phyloP scores from a whole-genome alignment of 768 basidiomycete genomes.

The Chlorophyllum brunneum region DNA sequence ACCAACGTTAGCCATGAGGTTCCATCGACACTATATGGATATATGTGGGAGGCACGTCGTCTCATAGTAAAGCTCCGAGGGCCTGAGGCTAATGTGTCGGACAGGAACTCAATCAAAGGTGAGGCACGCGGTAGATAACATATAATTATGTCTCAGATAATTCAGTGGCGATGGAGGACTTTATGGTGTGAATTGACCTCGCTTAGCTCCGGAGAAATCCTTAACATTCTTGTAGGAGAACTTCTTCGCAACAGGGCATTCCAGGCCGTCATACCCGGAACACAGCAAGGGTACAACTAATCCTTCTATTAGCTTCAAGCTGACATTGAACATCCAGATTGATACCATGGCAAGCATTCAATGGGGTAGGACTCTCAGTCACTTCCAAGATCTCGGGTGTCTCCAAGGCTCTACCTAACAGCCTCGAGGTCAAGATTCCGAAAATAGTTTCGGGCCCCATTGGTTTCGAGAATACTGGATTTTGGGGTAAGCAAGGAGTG shows the following conservation, averaged over 20 bases:
- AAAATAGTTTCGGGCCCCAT: constrained; percentile 28
- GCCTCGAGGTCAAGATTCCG: constrained; percentile 45
- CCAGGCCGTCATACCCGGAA: too few species aligned
- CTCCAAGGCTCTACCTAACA: constrained; percentile 50
- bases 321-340: too few species aligned
- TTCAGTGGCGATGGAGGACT: constrained; percentile 39
- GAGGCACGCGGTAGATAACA: too few species aligned
- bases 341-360: constrained; percentile 6
- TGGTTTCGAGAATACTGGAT: constrained; percentile 47
- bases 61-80: too few species aligned
- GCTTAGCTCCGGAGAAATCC: too few species aligned
- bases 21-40: constrained; percentile 28
- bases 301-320: too few species aligned
- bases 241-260: constrained; percentile 58
- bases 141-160: too few species aligned
- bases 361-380: constrained; percentile 35
- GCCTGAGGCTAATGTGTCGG: too few species aligned
- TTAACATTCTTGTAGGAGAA: constrained; percentile 23
- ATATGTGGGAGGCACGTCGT: constrained; percentile 32
- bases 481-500: constrained; percentile 43
- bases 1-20: constrained; percentile 25
- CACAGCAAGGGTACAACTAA: too few species aligned
- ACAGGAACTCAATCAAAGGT: too few species aligned
- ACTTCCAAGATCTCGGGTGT: constrained; percentile 32
- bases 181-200: constrained; percentile 24